phyloP scores from a whole-genome alignment of 768 basidiomycete species.

The Tylopilus plumbeoviolaceoides region DNA sequence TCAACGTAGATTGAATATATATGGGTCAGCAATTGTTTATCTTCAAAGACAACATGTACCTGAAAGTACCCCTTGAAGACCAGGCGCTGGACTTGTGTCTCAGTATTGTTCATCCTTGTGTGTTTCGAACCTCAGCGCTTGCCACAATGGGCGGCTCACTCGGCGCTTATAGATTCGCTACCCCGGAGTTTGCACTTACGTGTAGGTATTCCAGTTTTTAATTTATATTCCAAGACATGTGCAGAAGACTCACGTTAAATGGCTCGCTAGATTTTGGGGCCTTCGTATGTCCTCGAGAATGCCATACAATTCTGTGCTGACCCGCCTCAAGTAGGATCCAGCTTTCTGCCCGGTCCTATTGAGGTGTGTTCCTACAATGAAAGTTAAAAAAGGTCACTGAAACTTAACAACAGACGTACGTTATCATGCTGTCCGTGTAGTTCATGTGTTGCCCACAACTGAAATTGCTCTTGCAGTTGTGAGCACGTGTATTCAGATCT shows the following conservation, averaged over 20 bases:
- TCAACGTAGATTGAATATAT: not conserved
- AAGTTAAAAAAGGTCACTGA: too few species aligned
- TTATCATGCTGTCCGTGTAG: too few species aligned
- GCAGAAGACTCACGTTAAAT: not conserved
- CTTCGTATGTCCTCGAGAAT: conserved; percentile 4
- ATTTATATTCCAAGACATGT: too few species aligned
- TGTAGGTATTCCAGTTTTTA: too few species aligned
- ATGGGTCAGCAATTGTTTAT: not conserved
- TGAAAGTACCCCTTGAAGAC: not conserved
- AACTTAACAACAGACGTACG: not conserved
- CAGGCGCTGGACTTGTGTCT: conserved; percentile 5
- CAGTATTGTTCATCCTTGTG: conserved; percentile 6
- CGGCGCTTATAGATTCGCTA: too few species aligned
- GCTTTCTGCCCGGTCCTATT: too few species aligned
- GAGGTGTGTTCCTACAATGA: too few species aligned
- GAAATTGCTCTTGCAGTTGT: too few species aligned
- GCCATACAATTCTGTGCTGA: not conserved
- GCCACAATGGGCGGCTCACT: not conserved
- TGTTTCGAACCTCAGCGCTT: not conserved
- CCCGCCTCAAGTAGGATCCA: not conserved
- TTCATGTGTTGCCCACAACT: too few species aligned
- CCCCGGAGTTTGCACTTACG: too few species aligned
- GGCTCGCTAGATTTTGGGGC: too few species aligned
- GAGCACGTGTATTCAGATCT: too few species aligned
- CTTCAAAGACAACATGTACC: not conserved